phyloP scores from a whole-genome alignment of 345 rosid genomes.

The Gossypium ekmanianum region DNA sequence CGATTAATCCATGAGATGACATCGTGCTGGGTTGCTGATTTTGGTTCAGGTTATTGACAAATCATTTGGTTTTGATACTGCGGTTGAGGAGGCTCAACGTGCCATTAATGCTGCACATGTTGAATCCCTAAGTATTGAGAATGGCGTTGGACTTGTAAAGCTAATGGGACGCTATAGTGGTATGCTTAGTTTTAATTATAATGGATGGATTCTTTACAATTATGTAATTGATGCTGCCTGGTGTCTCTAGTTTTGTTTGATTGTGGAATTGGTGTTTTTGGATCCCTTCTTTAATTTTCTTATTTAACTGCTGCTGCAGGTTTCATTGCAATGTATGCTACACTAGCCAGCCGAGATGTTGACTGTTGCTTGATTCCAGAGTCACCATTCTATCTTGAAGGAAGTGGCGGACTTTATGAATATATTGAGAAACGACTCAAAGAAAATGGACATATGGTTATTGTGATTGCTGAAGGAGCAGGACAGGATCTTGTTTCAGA shows the following conservation, averaged over 20 bases:
- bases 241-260: background rate
- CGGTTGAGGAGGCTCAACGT: conserved; percentile 97
- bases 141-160: conserved; percentile 86
- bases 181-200: conserved; percentile 28
- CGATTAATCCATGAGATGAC: conserved; percentile 8
- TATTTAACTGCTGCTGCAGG: conserved; percentile 35
- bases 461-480: conserved; percentile 89
- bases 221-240: background rate
- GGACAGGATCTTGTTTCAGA: conserved; percentile 76
- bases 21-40: conserved; percentile 14
- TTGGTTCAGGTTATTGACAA: conserved; percentile 77
- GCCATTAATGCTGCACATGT: conserved; percentile 93
- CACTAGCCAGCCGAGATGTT: conserved; percentile 88
- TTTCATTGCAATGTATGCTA: conserved; percentile 72
- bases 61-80: conserved; percentile 92
- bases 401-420: conserved; percentile 77
- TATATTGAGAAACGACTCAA: conserved; percentile 57
- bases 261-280: background rate
- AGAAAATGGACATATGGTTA: conserved; percentile 86
- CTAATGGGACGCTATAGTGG: conserved; percentile 92
- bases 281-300: background rate
- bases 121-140: conserved; percentile 71
- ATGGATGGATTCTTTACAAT: background rate
- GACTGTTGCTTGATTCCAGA: conserved; percentile 95
- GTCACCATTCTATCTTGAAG: conserved; percentile 89